Percentiles rank a stretch among this genome's conserved stretches.
These are phyloP conservation scores for Vitis riparia DNA, from an alignment of 164 flowering plant species.

Conservation along the genomic window DNA sequence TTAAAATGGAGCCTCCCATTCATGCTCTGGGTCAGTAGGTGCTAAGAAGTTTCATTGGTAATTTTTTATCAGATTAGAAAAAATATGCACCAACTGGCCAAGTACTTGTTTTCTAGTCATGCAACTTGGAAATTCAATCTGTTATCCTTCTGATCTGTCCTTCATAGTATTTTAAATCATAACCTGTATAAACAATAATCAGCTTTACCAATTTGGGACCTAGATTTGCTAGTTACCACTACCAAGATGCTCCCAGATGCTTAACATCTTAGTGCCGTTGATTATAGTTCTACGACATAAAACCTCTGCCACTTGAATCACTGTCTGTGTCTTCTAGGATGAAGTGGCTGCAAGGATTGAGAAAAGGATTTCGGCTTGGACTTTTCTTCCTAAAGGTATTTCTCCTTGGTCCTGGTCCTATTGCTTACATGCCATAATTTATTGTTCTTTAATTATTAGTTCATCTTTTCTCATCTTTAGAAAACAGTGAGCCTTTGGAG, in stretches of 20 bases:
- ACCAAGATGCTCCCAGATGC: neutral
- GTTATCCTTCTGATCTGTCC: no score
- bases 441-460: neutral
- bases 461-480: conserved; percentile 29
- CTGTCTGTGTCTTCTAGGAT: conserved; percentile 43
- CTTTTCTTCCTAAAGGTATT: conserved; percentile 81
- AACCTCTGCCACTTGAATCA: neutral
- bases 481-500: conserved; percentile 50
- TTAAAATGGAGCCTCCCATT: no score
- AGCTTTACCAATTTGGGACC: no score
- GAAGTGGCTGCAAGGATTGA: conserved; percentile 58
- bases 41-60: no score
- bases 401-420: conserved; percentile 6
- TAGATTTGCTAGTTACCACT: neutral
- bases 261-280: neutral
- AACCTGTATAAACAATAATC: no score
- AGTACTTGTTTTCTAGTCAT: no score
- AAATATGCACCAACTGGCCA: no score
- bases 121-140: no score
- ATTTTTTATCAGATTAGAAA: no score
- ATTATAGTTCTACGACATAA: neutral
- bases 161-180: no score
- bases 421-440: no score
- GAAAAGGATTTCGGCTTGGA: conserved; percentile 81
- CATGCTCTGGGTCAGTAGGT: no score